phyloP scores from a whole-genome alignment of 768 basidiomycete genomes.

The Tricholoma sp. region DNA sequence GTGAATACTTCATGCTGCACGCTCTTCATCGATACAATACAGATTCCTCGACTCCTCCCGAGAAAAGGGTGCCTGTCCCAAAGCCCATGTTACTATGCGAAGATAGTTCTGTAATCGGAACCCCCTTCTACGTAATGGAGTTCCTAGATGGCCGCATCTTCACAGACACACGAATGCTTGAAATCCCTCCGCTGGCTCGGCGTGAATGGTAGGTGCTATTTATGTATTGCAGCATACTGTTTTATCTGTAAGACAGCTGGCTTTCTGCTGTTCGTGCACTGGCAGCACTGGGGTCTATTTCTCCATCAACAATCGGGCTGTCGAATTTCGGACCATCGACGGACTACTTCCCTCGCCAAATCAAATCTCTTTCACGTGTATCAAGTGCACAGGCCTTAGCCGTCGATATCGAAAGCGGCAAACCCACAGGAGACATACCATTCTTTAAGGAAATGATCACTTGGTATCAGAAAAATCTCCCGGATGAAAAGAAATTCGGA shows the following conservation, averaged over 20 bases:
- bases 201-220: slow-evolving; percentile 57
- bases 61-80: slow-evolving; percentile 74
- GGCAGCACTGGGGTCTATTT: slow-evolving; percentile 59
- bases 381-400: slow-evolving; percentile 73
- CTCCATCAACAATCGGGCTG: slow-evolving; percentile 63
- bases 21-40: slow-evolving; percentile 76
- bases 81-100: slow-evolving; percentile 80
- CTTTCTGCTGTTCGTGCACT: slow-evolving; percentile 70
- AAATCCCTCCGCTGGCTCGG: slow-evolving; percentile 56
- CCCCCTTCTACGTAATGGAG: slow-evolving; percentile 96
- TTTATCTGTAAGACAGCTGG: slow-evolving; percentile 48
- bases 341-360: slow-evolving; percentile 90
- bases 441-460: slow-evolving; percentile 62
- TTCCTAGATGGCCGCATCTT: slow-evolving; percentile 94
- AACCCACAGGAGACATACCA: slow-evolving; percentile 67
- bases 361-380: slow-evolving; percentile 80
- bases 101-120: slow-evolving; percentile 73
- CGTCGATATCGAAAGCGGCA: slow-evolving; percentile 58
- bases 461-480: slow-evolving; percentile 75
- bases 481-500: slow-evolving; percentile 71
- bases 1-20: slow-evolving; percentile 79
- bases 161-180: slow-evolving; percentile 75
- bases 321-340: slow-evolving; percentile 65
- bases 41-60: slow-evolving; percentile 41
- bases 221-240: neutral